phyloP scores from a whole-genome alignment of 139 green algal species.

The Asterochloris sp. region DNA sequence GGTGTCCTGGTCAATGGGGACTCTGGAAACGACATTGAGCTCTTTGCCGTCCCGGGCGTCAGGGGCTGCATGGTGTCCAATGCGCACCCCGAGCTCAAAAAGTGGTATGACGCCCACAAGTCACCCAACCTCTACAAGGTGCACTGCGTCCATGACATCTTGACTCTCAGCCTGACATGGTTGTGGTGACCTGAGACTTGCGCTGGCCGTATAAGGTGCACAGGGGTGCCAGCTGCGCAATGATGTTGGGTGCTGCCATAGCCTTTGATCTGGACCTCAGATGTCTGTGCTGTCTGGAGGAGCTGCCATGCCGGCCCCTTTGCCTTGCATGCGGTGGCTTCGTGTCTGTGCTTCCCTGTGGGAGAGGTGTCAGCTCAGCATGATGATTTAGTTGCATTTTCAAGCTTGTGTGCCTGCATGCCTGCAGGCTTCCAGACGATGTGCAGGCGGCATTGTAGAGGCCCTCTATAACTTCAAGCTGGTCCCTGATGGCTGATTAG shows the following conservation, averaged over 20 bases:
- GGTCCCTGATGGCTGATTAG: background rate
- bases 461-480: conserved; percentile 70
- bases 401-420: background rate
- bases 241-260: background rate
- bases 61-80: conserved; percentile 84
- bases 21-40: conserved; percentile 90
- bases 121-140: conserved; percentile 36
- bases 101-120: conserved; percentile 52
- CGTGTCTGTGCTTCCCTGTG: too few relatives aligned
- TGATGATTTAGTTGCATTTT: too few relatives aligned
- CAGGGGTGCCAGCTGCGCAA: background rate
- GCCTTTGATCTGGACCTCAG: background rate
- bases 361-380: background rate
- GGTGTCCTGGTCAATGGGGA: conserved; percentile 87
- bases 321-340: too few relatives aligned
- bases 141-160: background rate
- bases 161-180: background rate
- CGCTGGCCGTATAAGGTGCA: background rate
- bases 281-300: background rate
- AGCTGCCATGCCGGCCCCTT: too few relatives aligned
- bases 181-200: background rate
- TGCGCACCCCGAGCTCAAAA: conserved; percentile 77
- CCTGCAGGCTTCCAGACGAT: conserved; percentile 62
- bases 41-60: conserved; percentile 80
- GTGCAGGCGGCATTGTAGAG: conserved; percentile 84